Evolutionary conservation across 768 basidiomycete species (phyloP).

Genomic region (Dacryopinax spathularia): DNA sequence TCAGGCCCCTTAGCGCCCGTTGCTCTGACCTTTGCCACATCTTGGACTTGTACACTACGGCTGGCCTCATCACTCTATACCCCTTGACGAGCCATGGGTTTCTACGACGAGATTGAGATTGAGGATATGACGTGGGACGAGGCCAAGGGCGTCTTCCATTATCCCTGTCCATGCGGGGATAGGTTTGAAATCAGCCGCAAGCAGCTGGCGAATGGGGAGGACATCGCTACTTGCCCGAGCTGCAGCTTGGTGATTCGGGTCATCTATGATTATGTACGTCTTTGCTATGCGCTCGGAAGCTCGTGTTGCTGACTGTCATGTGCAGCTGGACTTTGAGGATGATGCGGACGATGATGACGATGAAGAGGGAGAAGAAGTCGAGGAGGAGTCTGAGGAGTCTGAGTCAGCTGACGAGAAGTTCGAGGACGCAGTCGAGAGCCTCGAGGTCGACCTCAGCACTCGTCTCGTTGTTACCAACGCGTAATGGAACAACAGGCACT

Average conservation of each 20-base stretch:
- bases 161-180: conserved; percentile 95
- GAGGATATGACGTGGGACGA: conserved; percentile 92
- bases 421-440: conserved; percentile 53
- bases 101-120: conserved; percentile 95
- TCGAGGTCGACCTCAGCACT: conserved; percentile 30
- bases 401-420: conserved; percentile 37
- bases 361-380: conserved; percentile 23
- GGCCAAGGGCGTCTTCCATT: conserved; percentile 72
- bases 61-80: background rate
- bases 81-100: conserved; percentile 28
- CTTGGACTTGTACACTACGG: background rate
- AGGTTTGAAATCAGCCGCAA: conserved; percentile 84
- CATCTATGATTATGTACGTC: conserved; percentile 48
- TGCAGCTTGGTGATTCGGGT: conserved; percentile 88
- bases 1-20: background rate
- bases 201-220: conserved; percentile 80
- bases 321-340: conserved; percentile 72
- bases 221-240: conserved; percentile 90
- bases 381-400: conserved; percentile 20
- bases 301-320: conserved; percentile 7
- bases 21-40: background rate
- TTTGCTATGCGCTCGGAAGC: conserved; percentile 13
- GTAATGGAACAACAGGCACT: background rate
- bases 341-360: conserved; percentile 44
- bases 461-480: background rate